phyloP scores from a whole-genome alignment of 148 eudicot species.

The Dysphania ambrosioides region DNA sequence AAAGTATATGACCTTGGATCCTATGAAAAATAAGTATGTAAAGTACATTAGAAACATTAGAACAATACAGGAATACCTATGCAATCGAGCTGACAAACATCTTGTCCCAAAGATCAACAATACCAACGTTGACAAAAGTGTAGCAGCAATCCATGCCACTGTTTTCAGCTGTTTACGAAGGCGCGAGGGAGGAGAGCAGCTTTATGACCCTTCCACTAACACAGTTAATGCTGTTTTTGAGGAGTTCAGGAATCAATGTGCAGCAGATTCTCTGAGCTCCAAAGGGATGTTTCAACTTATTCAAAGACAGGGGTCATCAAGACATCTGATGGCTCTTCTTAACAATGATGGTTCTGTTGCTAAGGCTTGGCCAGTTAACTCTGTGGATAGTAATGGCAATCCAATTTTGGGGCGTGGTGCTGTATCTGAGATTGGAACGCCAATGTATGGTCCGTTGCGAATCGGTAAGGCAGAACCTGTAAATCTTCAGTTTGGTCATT shows the following conservation, averaged over 20 bases:
- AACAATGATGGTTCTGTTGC: slow-evolving; percentile 95
- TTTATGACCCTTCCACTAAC: slow-evolving; percentile 72
- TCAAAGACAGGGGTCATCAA: slow-evolving; percentile 78
- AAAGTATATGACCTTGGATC: slow-evolving; percentile 94
- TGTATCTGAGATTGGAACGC: slow-evolving; percentile 49
- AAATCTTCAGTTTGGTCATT: slow-evolving; percentile 93
- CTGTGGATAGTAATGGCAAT: slow-evolving; percentile 48
- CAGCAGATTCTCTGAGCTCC: slow-evolving; percentile 83
- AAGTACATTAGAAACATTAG: slow-evolving; percentile 88
- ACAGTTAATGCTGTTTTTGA: slow-evolving; percentile 63
- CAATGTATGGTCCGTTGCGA: slow-evolving; percentile 78
- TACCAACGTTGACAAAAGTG: slow-evolving; percentile 94
- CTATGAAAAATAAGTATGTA: slow-evolving; percentile 84
- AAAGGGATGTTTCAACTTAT: slow-evolving; percentile 95
- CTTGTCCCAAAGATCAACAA: slow-evolving; percentile 89
- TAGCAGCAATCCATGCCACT: slow-evolving; percentile 90
- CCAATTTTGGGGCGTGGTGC: slow-evolving; percentile 34
- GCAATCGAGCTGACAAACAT: slow-evolving; percentile 91
- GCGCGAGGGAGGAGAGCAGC: slow-evolving; percentile 74
- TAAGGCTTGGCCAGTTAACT: slow-evolving; percentile 89
- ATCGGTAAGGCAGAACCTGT: slow-evolving; percentile 81
- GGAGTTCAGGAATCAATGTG: slow-evolving; percentile 79
- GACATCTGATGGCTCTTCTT: slow-evolving; percentile 92
- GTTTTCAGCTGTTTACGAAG: slow-evolving; percentile 82
- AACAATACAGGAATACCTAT: slow-evolving; percentile 87